Conservation (phyloP, 208 protist species). For the Leishmania martiniquensis region DNA sequence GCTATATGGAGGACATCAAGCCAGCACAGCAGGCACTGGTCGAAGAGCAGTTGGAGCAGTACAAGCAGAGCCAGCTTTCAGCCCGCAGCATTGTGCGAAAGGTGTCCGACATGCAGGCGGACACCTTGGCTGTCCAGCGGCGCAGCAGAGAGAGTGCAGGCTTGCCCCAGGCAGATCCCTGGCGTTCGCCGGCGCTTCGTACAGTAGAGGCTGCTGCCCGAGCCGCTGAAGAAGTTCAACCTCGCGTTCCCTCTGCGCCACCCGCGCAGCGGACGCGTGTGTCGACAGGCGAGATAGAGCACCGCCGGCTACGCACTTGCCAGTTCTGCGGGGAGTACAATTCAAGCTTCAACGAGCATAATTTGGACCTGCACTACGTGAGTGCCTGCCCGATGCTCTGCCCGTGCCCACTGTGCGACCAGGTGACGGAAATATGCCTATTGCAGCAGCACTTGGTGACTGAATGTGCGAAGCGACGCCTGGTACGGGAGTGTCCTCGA, state of each 20-base stretch:
- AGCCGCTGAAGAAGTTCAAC: neutral
- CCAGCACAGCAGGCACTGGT: slow-evolving; percentile 74
- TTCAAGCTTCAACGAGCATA: slow-evolving; percentile 65
- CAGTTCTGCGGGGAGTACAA: slow-evolving; percentile 90
- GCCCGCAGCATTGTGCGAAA: slow-evolving; percentile 4
- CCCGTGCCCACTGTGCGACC: slow-evolving; percentile 89
- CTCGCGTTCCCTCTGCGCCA: neutral
- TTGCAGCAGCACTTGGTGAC: slow-evolving; percentile 89
- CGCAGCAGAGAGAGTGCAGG: slow-evolving; percentile 9
- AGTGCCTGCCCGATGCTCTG: slow-evolving; percentile 91
- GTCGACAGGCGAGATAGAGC: slow-evolving; percentile 32
- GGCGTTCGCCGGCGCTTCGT: neutral
- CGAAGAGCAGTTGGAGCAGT: slow-evolving; percentile 64
- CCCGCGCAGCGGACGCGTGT: slow-evolving; percentile 12
- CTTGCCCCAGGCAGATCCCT: slow-evolving; percentile 1
- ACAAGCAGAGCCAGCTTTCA: slow-evolving; percentile 22
- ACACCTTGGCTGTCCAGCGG: slow-evolving; percentile 18
- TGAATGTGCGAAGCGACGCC: slow-evolving; percentile 75
- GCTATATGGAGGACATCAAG: slow-evolving; percentile 65
- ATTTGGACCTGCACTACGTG: slow-evolving; percentile 88
- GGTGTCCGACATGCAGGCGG: slow-evolving; percentile 16
- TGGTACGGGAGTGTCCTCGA: slow-evolving; percentile 88
- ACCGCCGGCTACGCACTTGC: slow-evolving; percentile 54
- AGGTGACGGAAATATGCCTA: slow-evolving; percentile 91
- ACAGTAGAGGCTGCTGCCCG: neutral